These are phyloP conservation scores for Hydnum rufescens DNA, from an alignment of 768 basidiomycete species.

Conservation along the genomic window DNA sequence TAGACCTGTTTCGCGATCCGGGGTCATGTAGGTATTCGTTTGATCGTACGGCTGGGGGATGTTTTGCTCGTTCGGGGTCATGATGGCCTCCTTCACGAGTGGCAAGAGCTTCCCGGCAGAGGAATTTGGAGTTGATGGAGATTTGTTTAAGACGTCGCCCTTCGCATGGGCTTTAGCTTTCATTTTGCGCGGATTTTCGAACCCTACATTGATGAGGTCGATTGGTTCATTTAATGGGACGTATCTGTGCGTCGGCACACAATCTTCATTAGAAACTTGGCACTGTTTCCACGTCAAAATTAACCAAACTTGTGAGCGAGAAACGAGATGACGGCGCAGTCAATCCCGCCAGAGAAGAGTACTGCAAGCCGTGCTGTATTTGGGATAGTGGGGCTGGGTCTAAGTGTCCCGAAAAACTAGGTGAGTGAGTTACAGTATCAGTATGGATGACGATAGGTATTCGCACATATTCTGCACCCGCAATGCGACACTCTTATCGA, in stretches of 20 bases:
- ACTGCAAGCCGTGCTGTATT: constrained; percentile 49
- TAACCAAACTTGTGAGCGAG: constrained; percentile 61
- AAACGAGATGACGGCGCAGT: constrained; percentile 67
- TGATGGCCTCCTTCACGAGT: constrained; percentile 7
- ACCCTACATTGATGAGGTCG: constrained; percentile 83
- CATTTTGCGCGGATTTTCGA: constrained; percentile 81
- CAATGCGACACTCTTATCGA: constrained; percentile 48
- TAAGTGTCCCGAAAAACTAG: background rate
- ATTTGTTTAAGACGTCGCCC: no score
- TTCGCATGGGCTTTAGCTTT: constrained; percentile 26
- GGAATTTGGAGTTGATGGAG: no score
- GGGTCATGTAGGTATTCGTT: constrained; percentile 44
- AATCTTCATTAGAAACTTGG: constrained; percentile 9
- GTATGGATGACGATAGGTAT: background rate
- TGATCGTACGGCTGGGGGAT: background rate
- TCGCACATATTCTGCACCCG: constrained; percentile 39
- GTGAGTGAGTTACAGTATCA: constrained; percentile 12
- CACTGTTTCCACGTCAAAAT: no score
- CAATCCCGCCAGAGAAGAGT: constrained; percentile 91
- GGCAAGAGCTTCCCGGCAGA: background rate
- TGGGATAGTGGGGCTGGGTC: background rate
- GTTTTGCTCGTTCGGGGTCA: background rate
- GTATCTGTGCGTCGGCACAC: constrained; percentile 28
- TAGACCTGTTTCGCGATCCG: constrained; percentile 70
- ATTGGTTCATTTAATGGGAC: constrained; percentile 62